phyloP scores from a whole-genome alignment of 495 filamentous ascomycete genomes.

The Podospora anserina region DNA sequence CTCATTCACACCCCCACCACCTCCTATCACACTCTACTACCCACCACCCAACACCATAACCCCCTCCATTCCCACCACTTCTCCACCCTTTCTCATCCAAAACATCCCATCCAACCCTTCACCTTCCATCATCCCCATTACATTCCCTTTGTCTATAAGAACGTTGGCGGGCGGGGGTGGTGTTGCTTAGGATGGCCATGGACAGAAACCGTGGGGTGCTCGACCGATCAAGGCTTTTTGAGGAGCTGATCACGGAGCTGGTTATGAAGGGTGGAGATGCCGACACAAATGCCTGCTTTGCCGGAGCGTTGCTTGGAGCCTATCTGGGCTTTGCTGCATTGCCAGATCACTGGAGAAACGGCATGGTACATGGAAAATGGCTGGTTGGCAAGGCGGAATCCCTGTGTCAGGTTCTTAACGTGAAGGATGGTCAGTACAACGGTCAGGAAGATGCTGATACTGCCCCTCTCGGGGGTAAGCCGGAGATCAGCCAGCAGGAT shows the following conservation, averaged over 20 bases:
- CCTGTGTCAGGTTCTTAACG: slow-evolving; percentile 28
- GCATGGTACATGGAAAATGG: slow-evolving; percentile 41
- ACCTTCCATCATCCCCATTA: no score
- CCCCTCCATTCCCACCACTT: no score
- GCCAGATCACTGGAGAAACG: slow-evolving; percentile 44
- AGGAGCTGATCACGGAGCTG: slow-evolving; percentile 42
- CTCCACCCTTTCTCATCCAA: no score
- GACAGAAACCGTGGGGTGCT: slow-evolving; percentile 15
- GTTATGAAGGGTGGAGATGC: slow-evolving; percentile 50
- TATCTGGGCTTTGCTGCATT: slow-evolving; percentile 41
- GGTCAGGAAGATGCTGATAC: slow-evolving; percentile 34
- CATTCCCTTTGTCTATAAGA: slow-evolving; percentile 53
- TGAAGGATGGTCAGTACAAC: slow-evolving; percentile 29
- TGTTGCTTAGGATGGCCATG: slow-evolving; percentile 39
- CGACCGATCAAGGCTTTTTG: slow-evolving; percentile 31
- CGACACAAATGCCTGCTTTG: slow-evolving; percentile 50
- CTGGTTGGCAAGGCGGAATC: slow-evolving; percentile 35
- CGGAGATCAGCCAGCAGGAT: slow-evolving; percentile 26
- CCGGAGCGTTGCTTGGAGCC: slow-evolving; percentile 44
- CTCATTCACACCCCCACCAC: no score
- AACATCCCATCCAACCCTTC: no score
- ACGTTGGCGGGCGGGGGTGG: slow-evolving; percentile 41
- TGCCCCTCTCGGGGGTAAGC: slow-evolving; percentile 28
- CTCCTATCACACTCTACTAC: no score
- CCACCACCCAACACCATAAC: no score